These are phyloP conservation scores for Venturia carpophila DNA, from an alignment of 2,329 filamentous ascomycete genomes.

Conservation along the genomic window DNA sequence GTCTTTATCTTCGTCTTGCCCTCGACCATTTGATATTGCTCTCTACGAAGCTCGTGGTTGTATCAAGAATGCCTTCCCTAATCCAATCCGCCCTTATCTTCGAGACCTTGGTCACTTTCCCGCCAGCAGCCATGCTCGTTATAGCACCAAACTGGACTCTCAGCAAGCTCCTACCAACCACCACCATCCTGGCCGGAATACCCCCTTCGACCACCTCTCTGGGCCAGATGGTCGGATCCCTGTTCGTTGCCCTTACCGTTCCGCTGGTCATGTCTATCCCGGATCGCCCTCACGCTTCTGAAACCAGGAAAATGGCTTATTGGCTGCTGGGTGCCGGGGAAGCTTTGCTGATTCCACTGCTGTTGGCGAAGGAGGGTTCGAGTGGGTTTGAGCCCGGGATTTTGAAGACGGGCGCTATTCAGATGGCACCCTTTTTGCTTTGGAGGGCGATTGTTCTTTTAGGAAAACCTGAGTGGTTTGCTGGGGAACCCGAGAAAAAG, in stretches of 20 bases:
- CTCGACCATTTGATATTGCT: too few species aligned
- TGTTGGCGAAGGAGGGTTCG: conserved; percentile 4
- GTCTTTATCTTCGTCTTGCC: neutral
- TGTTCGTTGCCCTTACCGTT: neutral
- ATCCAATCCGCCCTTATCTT: conserved; percentile 6
- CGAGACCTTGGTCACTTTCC: neutral
- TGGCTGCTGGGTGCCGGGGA: neutral
- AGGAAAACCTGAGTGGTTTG: conserved; percentile 1
- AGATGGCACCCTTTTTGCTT: neutral
- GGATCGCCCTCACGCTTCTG: neutral
- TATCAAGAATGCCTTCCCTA: neutral
- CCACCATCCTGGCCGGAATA: neutral
- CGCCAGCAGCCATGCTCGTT: neutral
- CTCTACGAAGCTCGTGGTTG: neutral
- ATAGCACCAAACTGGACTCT: neutral
- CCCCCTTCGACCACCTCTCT: neutral
- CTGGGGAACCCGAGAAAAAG: neutral
- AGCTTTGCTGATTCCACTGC: neutral
- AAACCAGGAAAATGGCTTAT: conserved; percentile 7
- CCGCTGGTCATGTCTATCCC: neutral
- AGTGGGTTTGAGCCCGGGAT: neutral
- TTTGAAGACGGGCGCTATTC: neutral
- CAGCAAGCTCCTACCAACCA: conserved; percentile 5
- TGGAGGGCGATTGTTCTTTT: neutral
- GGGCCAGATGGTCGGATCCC: neutral